Evolutionary conservation across 768 basidiomycete genomes (phyloP).

Genomic region (Fomitopsis pulvina): DNA sequence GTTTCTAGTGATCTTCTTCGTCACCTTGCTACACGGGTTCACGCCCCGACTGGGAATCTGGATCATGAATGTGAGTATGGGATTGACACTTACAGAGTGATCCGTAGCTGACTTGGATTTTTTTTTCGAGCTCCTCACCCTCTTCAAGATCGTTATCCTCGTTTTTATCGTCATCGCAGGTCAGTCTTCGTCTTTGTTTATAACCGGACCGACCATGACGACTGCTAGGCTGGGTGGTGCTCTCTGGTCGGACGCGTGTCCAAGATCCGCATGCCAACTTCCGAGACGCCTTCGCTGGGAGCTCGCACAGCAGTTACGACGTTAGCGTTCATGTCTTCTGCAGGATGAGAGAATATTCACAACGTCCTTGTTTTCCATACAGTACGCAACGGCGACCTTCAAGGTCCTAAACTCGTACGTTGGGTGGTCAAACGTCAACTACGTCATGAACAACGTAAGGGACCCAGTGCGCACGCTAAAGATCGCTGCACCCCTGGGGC

Average conservation of each 20-base stretch:
- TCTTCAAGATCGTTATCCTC: conserved; percentile 18
- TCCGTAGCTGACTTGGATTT: no score
- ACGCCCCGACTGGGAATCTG: conserved; percentile 41
- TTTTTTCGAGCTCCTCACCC: conserved; percentile 41
- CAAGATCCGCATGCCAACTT: conserved; percentile 53
- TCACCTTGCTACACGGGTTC: conserved; percentile 45
- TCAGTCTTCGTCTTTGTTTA: neutral
- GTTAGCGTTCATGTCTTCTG: conserved; percentile 19
- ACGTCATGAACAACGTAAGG: conserved; percentile 55
- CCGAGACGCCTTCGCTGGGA: conserved; percentile 48
- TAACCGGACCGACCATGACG: neutral
- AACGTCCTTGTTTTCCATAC: neutral
- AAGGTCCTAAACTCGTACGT: conserved; percentile 44
- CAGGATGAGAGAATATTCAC: neutral
- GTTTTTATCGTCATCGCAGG: conserved; percentile 31
- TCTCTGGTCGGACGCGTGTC: conserved; percentile 51
- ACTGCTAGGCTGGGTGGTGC: conserved; percentile 46
- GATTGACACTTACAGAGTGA: no score
- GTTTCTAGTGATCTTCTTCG: conserved; percentile 40
- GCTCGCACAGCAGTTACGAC: conserved; percentile 44
- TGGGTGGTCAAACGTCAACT: conserved; percentile 54
- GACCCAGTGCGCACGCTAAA: conserved; percentile 55
- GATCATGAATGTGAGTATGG: conserved; percentile 45
- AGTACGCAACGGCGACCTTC: conserved; percentile 59
- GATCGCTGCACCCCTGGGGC: conserved; percentile 53